These are phyloP conservation scores for Fusarium abutilonis DNA, from an alignment of 2,329 filamentous ascomycete species.

Conservation along the genomic window DNA sequence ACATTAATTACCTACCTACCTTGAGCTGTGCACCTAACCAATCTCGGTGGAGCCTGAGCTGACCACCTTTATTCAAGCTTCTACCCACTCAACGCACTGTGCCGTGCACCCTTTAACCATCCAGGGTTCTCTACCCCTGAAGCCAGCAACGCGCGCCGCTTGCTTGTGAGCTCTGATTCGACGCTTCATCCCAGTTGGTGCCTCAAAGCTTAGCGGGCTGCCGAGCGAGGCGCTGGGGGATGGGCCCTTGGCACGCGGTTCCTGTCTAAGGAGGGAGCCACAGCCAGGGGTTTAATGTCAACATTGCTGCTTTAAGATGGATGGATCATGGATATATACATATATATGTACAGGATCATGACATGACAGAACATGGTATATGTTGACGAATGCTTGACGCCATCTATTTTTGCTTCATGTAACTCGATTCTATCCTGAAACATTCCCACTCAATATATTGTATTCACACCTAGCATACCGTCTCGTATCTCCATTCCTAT, in stretches of 20 bases:
- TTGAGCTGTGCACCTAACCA: slow-evolving; percentile 24
- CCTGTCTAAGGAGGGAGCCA: not conserved
- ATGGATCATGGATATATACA: too few species aligned
- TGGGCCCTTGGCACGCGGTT: slow-evolving; percentile 20
- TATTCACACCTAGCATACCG: not conserved
- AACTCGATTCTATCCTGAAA: not conserved
- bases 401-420: not conserved
- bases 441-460: not conserved
- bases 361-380: too few species aligned
- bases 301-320: not conserved
- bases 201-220: slow-evolving; percentile 37
- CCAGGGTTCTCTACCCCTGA: slow-evolving; percentile 39
- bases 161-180: slow-evolving; percentile 33
- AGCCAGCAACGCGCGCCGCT: slow-evolving; percentile 24
- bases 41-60: slow-evolving; percentile 38
- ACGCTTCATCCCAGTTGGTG: slow-evolving; percentile 8
- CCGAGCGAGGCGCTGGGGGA: slow-evolving; percentile 40
- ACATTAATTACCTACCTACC: slow-evolving; percentile 10
- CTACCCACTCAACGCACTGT: slow-evolving; percentile 25
- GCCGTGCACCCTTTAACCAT: slow-evolving; percentile 15
- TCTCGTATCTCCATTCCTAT: slow-evolving; percentile 16
- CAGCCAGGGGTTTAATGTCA: not conserved
- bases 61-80: slow-evolving; percentile 18
- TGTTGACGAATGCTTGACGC: too few species aligned
- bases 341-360: too few species aligned